Base-by-base conservation (phyloP, 371 early-diverging fungal genomes). In the Syncephalastrum racemosum region DNA sequence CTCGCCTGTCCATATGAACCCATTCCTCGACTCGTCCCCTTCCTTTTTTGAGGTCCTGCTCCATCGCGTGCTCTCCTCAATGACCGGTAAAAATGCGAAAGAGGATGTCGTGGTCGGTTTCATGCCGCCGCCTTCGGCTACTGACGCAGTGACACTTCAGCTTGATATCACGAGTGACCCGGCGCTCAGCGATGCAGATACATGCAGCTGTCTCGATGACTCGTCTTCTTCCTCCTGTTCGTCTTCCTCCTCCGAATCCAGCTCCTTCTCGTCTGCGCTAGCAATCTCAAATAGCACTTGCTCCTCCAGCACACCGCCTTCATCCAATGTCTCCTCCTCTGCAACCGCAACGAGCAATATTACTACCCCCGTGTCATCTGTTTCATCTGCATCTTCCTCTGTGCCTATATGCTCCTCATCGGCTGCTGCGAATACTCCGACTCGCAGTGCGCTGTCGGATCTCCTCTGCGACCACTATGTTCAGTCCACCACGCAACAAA, bases 401-500 rank as follows among this genome's bases (percentile, higher is more conserved):
- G 10, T 27, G 31, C 18, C 31, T 36, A 3, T 27, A 16, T 20
- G 56, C 53, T n/a, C 24, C 20, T n/a, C 31, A 27, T 27, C 15
- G 12, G 39, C 24, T 24, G 36, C 36, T 31, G 36, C 36, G 36
- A 7, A 31, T 8, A 31, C 47, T 16, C 44, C 47, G 8, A 23
- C 50, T 12, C 23, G 58, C 43, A 57, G 54, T 40, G 61, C 66
- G 14, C 53, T 74, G 42, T 75, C 75, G 12, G 75, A 71, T 42
- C 56, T 75, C 6, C 42, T 75, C 24, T 75, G 75, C 27, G 75
- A 75, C 19, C 75, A 71, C 44, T 75, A 75, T 52, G 66, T 74
- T 0, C 71, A 74, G 42, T 62, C 56, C 22, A 54, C 55, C 18
- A 31, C 58, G 16, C 58, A 63, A 22, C 31, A 41, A 7, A 22